These are phyloP conservation scores for Anacardium occidentale DNA, from an alignment of 345 rosid species.

Conservation along the genomic window DNA sequence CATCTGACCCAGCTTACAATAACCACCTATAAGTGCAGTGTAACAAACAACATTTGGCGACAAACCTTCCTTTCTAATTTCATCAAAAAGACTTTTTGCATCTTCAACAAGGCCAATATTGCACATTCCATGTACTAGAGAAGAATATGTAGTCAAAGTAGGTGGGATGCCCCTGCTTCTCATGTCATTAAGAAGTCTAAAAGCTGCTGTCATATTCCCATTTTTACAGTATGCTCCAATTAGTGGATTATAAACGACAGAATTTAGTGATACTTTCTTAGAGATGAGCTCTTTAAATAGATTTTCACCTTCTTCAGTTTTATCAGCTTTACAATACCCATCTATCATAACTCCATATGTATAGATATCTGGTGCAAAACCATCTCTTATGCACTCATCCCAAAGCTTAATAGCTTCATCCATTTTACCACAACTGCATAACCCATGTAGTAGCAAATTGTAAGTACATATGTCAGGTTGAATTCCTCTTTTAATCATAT, in stretches of 20 bases:
- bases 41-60: slow-evolving; percentile 67
- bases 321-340: slow-evolving; percentile 69
- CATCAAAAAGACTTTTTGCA: slow-evolving; percentile 50
- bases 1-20: slow-evolving; percentile 68
- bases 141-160: slow-evolving; percentile 58
- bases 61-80: slow-evolving; percentile 65
- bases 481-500: no score
- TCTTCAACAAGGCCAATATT: slow-evolving; percentile 51
- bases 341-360: slow-evolving; percentile 69
- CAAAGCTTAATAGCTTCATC: no score
- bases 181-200: slow-evolving; percentile 62
- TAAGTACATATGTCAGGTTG: no score
- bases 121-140: slow-evolving; percentile 68
- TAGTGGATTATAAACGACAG: slow-evolving; percentile 57
- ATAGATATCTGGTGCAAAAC: slow-evolving; percentile 48
- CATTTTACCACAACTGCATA: no score
- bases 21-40: slow-evolving; percentile 73
- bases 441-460: no score
- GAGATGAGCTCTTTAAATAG: slow-evolving; percentile 53
- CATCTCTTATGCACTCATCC: slow-evolving; percentile 45
- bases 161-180: slow-evolving; percentile 46
- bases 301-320: slow-evolving; percentile 59
- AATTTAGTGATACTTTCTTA: slow-evolving; percentile 44
- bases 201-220: slow-evolving; percentile 52
- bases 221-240: slow-evolving; percentile 52